Evolutionary conservation across 2,329 filamentous ascomycete species (phyloP), one percentile per base, ranked within the genome.

Genomic region (Aspergillus versicolor): DNA sequence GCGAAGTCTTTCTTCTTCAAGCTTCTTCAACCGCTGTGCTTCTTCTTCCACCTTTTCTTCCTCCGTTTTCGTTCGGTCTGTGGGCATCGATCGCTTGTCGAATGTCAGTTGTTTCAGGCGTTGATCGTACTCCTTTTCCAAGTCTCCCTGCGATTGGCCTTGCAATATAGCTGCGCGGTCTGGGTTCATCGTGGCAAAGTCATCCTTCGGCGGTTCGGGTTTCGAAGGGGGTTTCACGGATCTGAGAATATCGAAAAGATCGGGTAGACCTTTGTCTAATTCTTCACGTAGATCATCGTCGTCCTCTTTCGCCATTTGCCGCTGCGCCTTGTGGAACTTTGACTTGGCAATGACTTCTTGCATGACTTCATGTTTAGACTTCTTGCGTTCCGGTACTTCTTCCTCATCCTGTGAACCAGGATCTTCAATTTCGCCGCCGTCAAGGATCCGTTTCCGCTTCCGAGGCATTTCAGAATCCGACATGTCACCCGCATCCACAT

Each of bases 301-400:
- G 49, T 94, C 91, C 60, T 97, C 94, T 70, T 96, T 97, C 27
- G 86, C 86, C 59, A 91, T 88, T 75, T 99, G 94, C 41, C 94
- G 87, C 76, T 97, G 92, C 70, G 93, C 92, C 76, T 96, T 97
- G 82, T 97, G 84, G 61, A 90, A 82, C 72, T 99, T 99, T 1
- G 93, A 97, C 76, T 99, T 99, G 59, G 92, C 91, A 64, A 99
- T 97, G 60, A 99, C 83, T 74, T 99, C 95, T 68, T 96, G 89
- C 91, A 97, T 97, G 49, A 99, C 90, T 74, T 99, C 94, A 53
- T 94, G 90, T 77, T 97, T 97, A 3, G 88, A 88, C 79, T 97
- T 99, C 75, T 96, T 97, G 58, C 88, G 84, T 66, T 93, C 89
- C 0, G 91, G 92, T 61, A 87, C 78, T 19, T 81, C 81, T 37